Conservation (phyloP, 2,329 filamentous ascomycete genomes). For the Zasmidium cellare region DNA sequence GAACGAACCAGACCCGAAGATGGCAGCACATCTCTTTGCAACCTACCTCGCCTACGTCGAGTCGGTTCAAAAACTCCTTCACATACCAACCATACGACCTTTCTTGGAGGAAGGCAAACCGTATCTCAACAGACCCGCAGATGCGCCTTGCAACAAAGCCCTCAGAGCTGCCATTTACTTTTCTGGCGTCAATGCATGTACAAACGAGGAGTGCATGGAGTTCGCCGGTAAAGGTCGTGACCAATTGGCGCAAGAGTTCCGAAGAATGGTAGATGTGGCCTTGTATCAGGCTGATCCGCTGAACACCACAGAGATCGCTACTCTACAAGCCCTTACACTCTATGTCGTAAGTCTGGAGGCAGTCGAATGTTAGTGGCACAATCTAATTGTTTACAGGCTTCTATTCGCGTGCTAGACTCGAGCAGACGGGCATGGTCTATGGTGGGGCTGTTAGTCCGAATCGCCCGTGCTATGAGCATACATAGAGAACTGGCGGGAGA, state of each 20-base stretch:
- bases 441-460: constrained; percentile 31
- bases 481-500: constrained; percentile 28
- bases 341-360: constrained; percentile 25
- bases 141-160: constrained; percentile 26
- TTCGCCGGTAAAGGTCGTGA: constrained; percentile 20
- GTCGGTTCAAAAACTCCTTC: constrained; percentile 31
- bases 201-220: constrained; percentile 29
- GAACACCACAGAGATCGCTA: constrained; percentile 32
- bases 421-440: constrained; percentile 34
- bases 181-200: constrained; percentile 32
- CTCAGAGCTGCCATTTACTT: constrained; percentile 33
- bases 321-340: constrained; percentile 31
- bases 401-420: constrained; percentile 26
- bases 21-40: constrained; percentile 21
- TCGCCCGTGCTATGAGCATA: constrained; percentile 34
- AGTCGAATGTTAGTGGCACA: background rate
- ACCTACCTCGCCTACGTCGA: constrained; percentile 31
- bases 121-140: constrained; percentile 27
- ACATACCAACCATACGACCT: constrained; percentile 27
- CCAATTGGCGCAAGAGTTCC: constrained; percentile 26
- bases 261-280: constrained; percentile 29
- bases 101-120: constrained; percentile 25
- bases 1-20: constrained; percentile 23
- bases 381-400: constrained; percentile 15
- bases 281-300: constrained; percentile 34